Evolutionary conservation across 2,329 filamentous ascomycete genomes (phyloP), one percentile per base, ranked within the genome.

Genomic region (Colletotrichum destructivum): DNA sequence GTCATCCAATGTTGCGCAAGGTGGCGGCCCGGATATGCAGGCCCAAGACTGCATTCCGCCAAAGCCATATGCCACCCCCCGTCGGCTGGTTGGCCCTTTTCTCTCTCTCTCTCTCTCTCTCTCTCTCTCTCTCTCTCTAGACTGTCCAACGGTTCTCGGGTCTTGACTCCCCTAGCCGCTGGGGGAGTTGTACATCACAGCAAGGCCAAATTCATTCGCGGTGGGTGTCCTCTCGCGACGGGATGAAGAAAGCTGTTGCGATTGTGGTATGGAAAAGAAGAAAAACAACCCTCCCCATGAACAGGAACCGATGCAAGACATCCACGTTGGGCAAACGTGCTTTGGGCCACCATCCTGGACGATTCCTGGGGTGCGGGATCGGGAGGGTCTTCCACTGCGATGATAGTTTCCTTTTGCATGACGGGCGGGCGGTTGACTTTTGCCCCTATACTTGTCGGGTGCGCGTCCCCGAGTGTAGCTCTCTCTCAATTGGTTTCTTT

Each of bases 361-460:
- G 46, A 66, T 60, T 42, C 52, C 46, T 47, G 40, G 46, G 55
- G 62, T 55, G 67, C 62, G 67, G 55, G 60, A 66, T 55, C 47
- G 55, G 55, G 55, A 35, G 47, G 56, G 23, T n/a, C 40, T 55
- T 55, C 31, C 55, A 38, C 23, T 54, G 54, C 62, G 54, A 62
- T 31, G 55, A 38, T 54, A 69, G 66, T 70, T 16, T 55, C 62
- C 26, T 47, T n/a, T 69, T 59, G 61, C 66, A 40, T 69, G 61
- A 44, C 26, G 51, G 31, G 31, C 31, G 31, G 31, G 31, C 31
- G 31, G 31, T 55, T 55, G 52, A 55, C 52, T 35, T 55, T 40
- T 31, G 13, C 55, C 66, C 64, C 66, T 38, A 56, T 38, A 56
- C n/a, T n/a, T 62, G 42, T 40, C 18, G 40, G 46, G 26, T 65